Conservation (phyloP, 768 basidiomycete genomes). For the Amanita inopinata region DNA sequence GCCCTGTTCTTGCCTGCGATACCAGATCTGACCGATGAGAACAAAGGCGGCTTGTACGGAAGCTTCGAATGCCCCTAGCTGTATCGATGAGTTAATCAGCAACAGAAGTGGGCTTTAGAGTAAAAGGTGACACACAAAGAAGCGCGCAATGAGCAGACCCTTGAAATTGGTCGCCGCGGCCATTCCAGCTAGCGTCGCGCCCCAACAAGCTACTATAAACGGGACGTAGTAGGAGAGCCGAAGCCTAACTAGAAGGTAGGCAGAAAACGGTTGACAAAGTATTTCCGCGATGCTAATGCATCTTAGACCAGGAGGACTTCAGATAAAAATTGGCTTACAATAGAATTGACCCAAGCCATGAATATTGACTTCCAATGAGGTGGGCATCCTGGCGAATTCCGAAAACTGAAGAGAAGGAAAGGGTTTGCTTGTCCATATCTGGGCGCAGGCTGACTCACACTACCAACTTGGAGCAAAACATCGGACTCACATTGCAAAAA, state of each 20-base stretch:
- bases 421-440: slow-evolving; percentile 27
- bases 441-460: background rate
- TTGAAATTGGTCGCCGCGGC: slow-evolving; percentile 21
- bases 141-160: slow-evolving; percentile 21
- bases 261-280: slow-evolving; percentile 23
- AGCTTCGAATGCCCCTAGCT: slow-evolving; percentile 27
- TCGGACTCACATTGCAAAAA: slow-evolving; percentile 19
- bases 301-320: background rate
- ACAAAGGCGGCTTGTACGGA: slow-evolving; percentile 23
- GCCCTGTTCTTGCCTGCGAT: slow-evolving; percentile 26
- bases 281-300: slow-evolving; percentile 21
- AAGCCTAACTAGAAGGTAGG: slow-evolving; percentile 22
- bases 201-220: slow-evolving; percentile 24
- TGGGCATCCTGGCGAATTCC: slow-evolving; percentile 21
- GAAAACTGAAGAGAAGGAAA: slow-evolving; percentile 25
- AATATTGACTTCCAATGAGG: slow-evolving; percentile 24
- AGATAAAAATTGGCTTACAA: slow-evolving; percentile 14
- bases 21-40: slow-evolving; percentile 25
- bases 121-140: slow-evolving; percentile 19
- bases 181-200: slow-evolving; percentile 22
- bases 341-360: slow-evolving; percentile 23
- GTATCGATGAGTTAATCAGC: background rate
- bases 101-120: background rate
- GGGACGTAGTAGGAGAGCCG: slow-evolving; percentile 23
- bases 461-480: background rate